Percentiles rank a stretch among this genome's conserved stretches.
phyloP scores from a whole-genome alignment of 768 basidiomycete species.

The Lentinula sp. region DNA sequence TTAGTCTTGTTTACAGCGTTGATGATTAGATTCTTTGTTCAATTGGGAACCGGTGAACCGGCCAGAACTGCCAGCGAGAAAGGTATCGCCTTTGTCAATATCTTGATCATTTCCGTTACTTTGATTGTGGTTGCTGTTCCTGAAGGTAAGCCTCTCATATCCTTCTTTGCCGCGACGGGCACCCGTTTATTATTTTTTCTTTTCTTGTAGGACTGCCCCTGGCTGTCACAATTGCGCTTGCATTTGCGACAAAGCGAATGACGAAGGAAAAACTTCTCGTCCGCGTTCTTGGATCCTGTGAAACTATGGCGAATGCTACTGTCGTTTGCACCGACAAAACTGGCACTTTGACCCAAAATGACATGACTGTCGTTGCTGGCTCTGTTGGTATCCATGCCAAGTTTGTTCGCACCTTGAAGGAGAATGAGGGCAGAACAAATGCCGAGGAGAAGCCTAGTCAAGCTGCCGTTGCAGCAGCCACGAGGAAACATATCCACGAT shows the following conservation, averaged over 20 bases:
- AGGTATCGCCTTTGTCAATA: conserved; percentile 86
- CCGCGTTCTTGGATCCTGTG: conserved; percentile 92
- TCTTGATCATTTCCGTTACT: conserved; percentile 92
- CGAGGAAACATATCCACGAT: conserved; percentile 54
- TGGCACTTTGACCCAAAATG: conserved; percentile 92
- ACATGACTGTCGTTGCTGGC: conserved; percentile 95
- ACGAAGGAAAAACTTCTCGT: conserved; percentile 92
- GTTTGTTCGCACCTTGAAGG: conserved; percentile 75
- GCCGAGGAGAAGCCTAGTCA: conserved; percentile 46
- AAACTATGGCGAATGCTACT: conserved; percentile 98
- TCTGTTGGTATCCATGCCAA: conserved; percentile 93
- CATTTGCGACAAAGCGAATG: conserved; percentile 99
- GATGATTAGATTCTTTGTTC: conserved; percentile 94
- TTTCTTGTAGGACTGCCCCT: conserved; percentile 64
- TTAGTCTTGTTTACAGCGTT: conserved; percentile 74
- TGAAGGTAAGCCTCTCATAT: conserved; percentile 44
- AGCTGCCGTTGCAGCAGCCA: conserved; percentile 15
- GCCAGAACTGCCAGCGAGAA: conserved; percentile 68
- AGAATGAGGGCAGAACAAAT: conserved; percentile 68
- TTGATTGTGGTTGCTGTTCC: conserved; percentile 85
- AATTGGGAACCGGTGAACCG: conserved; percentile 62
- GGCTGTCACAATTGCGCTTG: conserved; percentile 92
- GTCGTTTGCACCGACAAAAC: conserved; percentile 97
- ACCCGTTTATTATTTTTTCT: neutral
- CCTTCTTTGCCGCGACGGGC: no score